These are phyloP conservation scores for Rosa rugosa DNA, from an alignment of 306 rosid species.

Conservation along the genomic window DNA sequence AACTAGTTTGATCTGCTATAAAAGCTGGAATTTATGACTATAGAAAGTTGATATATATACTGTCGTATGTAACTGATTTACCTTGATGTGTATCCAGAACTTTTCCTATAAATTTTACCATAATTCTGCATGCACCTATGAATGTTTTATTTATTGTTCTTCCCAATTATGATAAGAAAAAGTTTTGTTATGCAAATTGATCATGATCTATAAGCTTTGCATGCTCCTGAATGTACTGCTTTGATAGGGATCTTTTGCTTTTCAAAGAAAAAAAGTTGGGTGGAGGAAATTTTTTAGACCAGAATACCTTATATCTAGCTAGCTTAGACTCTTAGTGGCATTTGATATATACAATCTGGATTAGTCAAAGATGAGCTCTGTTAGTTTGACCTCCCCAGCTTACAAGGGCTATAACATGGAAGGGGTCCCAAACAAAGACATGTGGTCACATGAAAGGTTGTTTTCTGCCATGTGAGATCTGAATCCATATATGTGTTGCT, in stretches of 20 bases:
- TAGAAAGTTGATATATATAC: not conserved
- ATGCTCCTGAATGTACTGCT: not conserved
- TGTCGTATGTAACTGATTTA: not conserved
- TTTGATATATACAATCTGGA: constrained; percentile 21
- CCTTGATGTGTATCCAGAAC: not conserved
- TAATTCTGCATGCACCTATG: constrained; percentile 34
- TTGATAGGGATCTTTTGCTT: constrained; percentile 28
- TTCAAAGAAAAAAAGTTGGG: constrained; percentile 26
- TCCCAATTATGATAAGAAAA: not conserved
- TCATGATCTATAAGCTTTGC: not conserved
- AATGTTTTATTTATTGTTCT: constrained; percentile 10
- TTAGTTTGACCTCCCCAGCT: constrained; percentile 61
- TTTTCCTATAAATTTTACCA: not conserved
- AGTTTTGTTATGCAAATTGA: not conserved
- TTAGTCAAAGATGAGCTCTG: constrained; percentile 57
- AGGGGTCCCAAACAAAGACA: constrained; percentile 55
- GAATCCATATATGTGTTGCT: constrained; percentile 38
- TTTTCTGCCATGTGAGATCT: constrained; percentile 75
- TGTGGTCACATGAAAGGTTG: constrained; percentile 91
- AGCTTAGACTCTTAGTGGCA: constrained; percentile 38
- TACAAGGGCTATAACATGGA: constrained; percentile 65
- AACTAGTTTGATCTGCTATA: too few relatives aligned
- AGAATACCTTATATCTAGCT: constrained; percentile 16
- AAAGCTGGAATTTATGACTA: not conserved
- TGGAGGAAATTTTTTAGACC: constrained; percentile 22